phyloP scores from a whole-genome alignment of 1,284 basidiomycete genomes.

The Papiliotrema flavescens region DNA sequence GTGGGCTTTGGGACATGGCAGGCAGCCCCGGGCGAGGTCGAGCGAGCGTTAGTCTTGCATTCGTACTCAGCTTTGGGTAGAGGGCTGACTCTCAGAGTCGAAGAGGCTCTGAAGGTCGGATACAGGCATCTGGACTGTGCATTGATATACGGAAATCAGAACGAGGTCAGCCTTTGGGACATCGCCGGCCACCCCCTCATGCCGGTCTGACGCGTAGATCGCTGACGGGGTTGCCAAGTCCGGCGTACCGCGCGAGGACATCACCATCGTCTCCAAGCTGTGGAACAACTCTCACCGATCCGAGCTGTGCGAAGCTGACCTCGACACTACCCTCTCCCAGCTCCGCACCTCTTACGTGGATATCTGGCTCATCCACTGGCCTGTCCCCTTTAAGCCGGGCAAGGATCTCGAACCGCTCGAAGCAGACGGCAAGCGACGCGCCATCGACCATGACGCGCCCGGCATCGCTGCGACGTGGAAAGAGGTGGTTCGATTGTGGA shows the following conservation, averaged over 20 bases:
- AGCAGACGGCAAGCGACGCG: slow-evolving; percentile 12
- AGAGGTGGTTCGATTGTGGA: slow-evolving; percentile 42
- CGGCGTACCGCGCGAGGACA: slow-evolving; percentile 71
- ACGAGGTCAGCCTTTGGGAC: slow-evolving; percentile 56
- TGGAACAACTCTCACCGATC: slow-evolving; percentile 31
- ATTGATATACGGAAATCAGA: slow-evolving; percentile 66
- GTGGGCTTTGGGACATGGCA: slow-evolving; percentile 81
- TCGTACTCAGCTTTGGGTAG: slow-evolving; percentile 19
- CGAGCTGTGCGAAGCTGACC: slow-evolving; percentile 63
- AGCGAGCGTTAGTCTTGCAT: slow-evolving; percentile 56
- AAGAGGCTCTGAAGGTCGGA: slow-evolving; percentile 65
- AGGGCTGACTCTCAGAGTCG: slow-evolving; percentile 56
- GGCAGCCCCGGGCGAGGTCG: slow-evolving; percentile 71
- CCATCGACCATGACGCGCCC: slow-evolving; percentile 29
- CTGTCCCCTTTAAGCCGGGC: slow-evolving; percentile 67
- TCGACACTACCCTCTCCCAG: slow-evolving; percentile 65
- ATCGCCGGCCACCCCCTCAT: no score
- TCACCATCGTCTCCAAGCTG: slow-evolving; percentile 64
- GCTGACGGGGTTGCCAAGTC: slow-evolving; percentile 74
- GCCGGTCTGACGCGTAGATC: slow-evolving; percentile 52
- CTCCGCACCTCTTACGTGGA: slow-evolving; percentile 74
- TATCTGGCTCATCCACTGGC: slow-evolving; percentile 84
- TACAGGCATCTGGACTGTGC: slow-evolving; percentile 79
- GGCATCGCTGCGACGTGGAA: slow-evolving; percentile 39
- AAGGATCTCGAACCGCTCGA: slow-evolving; percentile 42